Percentiles rank a stretch among this genome's conserved stretches.
Evolutionary conservation across 371 early-diverging fungal species (phyloP).

Genomic region (Mucor piriformis): DNA sequence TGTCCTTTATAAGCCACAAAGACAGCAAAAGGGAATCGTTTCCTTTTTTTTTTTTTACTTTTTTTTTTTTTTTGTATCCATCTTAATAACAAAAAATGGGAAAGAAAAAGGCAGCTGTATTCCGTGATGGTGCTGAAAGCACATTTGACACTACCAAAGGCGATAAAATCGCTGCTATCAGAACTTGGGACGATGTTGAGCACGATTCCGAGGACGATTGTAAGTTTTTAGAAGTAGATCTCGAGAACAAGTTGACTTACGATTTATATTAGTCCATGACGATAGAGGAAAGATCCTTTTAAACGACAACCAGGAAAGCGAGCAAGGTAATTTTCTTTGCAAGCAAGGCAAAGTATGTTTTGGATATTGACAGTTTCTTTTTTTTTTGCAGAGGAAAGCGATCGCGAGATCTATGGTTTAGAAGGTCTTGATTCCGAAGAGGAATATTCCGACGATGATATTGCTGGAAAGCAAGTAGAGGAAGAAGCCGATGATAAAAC

Average conservation of each 20-base stretch:
- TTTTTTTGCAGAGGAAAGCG: constrained; percentile 39
- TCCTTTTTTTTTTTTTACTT: background rate
- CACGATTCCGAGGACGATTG: constrained; percentile 85
- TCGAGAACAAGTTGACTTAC: background rate
- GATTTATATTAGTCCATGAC: constrained; percentile 48
- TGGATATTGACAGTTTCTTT: background rate
- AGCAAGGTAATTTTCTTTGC: constrained; percentile 29
- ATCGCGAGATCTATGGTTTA: constrained; percentile 66
- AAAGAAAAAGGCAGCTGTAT: constrained; percentile 47
- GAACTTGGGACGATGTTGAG: constrained; percentile 79
- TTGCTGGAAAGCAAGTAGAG: constrained; percentile 52
- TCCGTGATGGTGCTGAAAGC: constrained; percentile 29
- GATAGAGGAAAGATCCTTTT: constrained; percentile 59
- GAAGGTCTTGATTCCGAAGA: constrained; percentile 54
- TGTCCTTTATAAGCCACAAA: constrained; percentile 1
- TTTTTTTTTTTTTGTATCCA: constrained; percentile 1
- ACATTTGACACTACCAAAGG: constrained; percentile 3
- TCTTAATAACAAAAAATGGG: constrained; percentile 30
- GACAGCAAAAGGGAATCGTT: background rate
- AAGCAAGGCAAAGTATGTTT: constrained; percentile 9
- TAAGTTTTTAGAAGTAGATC: constrained; percentile 33
- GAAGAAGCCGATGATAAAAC: constrained; percentile 51
- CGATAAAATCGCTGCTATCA: constrained; percentile 60
- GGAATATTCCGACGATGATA: constrained; percentile 40
- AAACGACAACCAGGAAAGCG: constrained; percentile 48